Conservation (phyloP, 108 stramenopile genomes). For the Mediolabrus comicus region DNA sequence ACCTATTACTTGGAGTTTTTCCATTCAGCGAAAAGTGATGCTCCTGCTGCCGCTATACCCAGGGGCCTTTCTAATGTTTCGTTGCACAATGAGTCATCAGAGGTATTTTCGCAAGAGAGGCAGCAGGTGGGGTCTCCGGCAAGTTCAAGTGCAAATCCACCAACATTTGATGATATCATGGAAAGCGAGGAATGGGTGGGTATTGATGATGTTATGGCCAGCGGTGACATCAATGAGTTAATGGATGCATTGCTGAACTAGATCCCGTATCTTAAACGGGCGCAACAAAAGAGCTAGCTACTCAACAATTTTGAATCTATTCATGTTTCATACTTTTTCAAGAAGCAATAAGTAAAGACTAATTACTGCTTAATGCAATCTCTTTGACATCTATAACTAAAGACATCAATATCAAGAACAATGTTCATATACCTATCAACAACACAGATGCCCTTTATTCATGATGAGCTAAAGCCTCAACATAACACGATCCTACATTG, state of each 20-base stretch:
- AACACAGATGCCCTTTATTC: slow-evolving; percentile 14
- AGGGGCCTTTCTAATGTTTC: background rate
- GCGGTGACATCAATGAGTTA: slow-evolving; percentile 1
- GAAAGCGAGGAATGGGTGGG: slow-evolving; percentile 22
- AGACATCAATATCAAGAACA: background rate
- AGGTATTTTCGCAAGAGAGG: background rate
- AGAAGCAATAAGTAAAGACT: background rate
- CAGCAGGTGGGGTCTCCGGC: background rate
- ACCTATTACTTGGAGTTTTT: slow-evolving; percentile 13
- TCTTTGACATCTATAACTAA: background rate
- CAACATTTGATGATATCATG: slow-evolving; percentile 17
- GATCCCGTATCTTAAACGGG: too few species aligned
- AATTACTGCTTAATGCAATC: background rate
- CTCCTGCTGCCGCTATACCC: background rate
- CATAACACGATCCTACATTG: slow-evolving; percentile 76
- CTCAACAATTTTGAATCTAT: too few species aligned
- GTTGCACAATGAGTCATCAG: background rate
- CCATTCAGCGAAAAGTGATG: background rate
- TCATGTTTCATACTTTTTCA: too few species aligned
- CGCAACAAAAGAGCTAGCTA: too few species aligned
- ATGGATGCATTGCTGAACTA: background rate
- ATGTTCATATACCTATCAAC: too few species aligned
- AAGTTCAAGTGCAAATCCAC: slow-evolving; percentile 3
- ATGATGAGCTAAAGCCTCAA: slow-evolving; percentile 74
- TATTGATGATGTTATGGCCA: slow-evolving; percentile 3